Percentiles rank a stretch among this genome's conserved stretches.
Conservation (phyloP, 2,329 filamentous ascomycete species). For the Aspergillus jensenii region DNA sequence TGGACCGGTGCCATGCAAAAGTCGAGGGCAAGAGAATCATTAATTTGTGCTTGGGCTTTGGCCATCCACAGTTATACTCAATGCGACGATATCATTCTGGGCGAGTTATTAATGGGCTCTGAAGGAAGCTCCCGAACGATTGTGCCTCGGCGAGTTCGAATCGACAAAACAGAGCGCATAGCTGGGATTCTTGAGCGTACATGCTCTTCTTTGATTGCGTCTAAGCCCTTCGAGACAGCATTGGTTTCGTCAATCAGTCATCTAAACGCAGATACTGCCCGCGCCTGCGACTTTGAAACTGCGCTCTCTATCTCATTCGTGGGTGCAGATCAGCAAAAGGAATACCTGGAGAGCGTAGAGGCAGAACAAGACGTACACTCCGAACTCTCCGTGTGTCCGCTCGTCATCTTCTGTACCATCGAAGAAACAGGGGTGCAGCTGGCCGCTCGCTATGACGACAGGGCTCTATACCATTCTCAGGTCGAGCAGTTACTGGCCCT, state of each 20-base stretch:
- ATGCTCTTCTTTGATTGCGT: slow-evolving; percentile 54
- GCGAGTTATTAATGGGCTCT: slow-evolving; percentile 43
- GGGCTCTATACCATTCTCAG: slow-evolving; percentile 7
- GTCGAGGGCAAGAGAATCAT: slow-evolving; percentile 22
- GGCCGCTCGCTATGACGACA: slow-evolving; percentile 9
- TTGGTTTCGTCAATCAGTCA: slow-evolving; percentile 50
- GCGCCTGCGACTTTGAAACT: slow-evolving; percentile 44
- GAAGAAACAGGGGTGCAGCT: slow-evolving; percentile 2
- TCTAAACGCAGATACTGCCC: slow-evolving; percentile 46
- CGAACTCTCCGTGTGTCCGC: slow-evolving; percentile 4
- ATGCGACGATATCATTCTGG: slow-evolving; percentile 44
- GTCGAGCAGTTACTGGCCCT: slow-evolving; percentile 10
- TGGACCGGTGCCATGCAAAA: slow-evolving; percentile 16
- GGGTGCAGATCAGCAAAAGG: slow-evolving; percentile 1
- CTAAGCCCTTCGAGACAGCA: slow-evolving; percentile 60
- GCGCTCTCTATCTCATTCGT: slow-evolving; percentile 33
- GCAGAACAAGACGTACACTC: not conserved
- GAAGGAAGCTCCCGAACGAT: slow-evolving; percentile 39
- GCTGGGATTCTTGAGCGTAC: slow-evolving; percentile 53
- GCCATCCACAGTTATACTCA: slow-evolving; percentile 37
- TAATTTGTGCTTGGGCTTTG: slow-evolving; percentile 44
- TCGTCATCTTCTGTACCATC: slow-evolving; percentile 11
- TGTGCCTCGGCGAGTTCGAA: slow-evolving; percentile 39
- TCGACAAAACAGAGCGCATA: slow-evolving; percentile 33
- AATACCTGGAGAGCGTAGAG: not conserved